A percentile compares a stretch with the other conserved stretches of the same genome.
Conservation (phyloP, 139 green algal species). For the Chlamydomonas sp. region DNA sequence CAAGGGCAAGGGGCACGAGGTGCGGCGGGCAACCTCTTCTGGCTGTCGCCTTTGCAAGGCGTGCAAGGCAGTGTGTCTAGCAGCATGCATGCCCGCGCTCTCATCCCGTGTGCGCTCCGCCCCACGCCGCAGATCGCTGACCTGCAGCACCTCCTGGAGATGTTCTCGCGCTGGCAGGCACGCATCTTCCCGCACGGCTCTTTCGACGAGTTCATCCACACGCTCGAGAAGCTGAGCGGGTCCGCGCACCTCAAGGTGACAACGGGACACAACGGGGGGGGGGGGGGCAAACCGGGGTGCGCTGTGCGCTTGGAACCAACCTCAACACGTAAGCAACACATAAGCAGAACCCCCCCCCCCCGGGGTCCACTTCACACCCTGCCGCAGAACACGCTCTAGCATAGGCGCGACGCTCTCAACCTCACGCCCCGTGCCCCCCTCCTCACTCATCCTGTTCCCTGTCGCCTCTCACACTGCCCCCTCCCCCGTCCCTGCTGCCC, state of each 20-base stretch:
- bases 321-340: no score
- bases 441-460: not conserved
- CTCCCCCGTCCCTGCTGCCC: no score
- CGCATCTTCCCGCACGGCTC: slow-evolving; percentile 36
- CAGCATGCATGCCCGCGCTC: not conserved
- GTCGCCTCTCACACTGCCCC: not conserved
- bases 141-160: slow-evolving; percentile 40
- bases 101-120: not conserved
- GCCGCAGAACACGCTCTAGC: not conserved
- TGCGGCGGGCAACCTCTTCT: not conserved
- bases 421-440: no score
- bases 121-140: slow-evolving; percentile 28
- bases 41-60: not conserved
- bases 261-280: not conserved
- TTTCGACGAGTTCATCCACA: slow-evolving; percentile 38
- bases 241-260: slow-evolving; percentile 33
- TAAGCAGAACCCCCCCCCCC: no score
- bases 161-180: slow-evolving; percentile 43
- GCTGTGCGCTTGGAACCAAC: no score
- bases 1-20: slow-evolving; percentile 10
- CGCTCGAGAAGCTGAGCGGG: slow-evolving; percentile 42
- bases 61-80: not conserved
- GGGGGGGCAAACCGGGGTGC: no score
- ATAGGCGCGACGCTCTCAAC: not conserved
- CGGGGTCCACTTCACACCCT: no score